Evolutionary conservation across 2,329 filamentous ascomycete species (phyloP).

Genomic region (Phaeosphaeria sp.): DNA sequence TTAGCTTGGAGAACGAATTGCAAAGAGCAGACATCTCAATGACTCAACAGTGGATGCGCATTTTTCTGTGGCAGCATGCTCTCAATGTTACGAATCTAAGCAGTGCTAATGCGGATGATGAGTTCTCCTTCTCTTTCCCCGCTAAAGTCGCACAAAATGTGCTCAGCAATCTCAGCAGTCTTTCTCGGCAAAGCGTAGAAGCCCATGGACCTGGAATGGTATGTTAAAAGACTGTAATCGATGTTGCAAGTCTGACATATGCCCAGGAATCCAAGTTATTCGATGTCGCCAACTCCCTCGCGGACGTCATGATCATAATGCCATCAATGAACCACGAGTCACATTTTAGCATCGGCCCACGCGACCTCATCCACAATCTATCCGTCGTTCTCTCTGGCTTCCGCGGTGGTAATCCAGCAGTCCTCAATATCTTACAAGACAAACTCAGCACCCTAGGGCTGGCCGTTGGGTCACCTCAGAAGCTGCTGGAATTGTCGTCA

Average conservation of each 20-base stretch:
- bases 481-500: slow-evolving; percentile 38
- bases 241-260: not conserved
- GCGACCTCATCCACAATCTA: slow-evolving; percentile 43
- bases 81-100: slow-evolving; percentile 42
- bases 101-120: slow-evolving; percentile 35
- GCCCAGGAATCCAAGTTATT: slow-evolving; percentile 44
- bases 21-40: slow-evolving; percentile 47
- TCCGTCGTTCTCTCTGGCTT: slow-evolving; percentile 38
- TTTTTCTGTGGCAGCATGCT: slow-evolving; percentile 47
- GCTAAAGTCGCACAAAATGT: slow-evolving; percentile 44
- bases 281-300: slow-evolving; percentile 44
- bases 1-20: slow-evolving; percentile 41
- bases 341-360: slow-evolving; percentile 37
- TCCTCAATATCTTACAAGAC: slow-evolving; percentile 41
- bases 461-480: slow-evolving; percentile 35
- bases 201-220: slow-evolving; percentile 47
- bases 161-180: slow-evolving; percentile 34
- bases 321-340: slow-evolving; percentile 41
- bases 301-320: slow-evolving; percentile 47
- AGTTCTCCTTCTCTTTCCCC: slow-evolving; percentile 45
- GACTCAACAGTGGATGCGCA: slow-evolving; percentile 49
- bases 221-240: slow-evolving; percentile 1
- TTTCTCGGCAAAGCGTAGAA: slow-evolving; percentile 42
- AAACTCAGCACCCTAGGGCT: slow-evolving; percentile 39
- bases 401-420: slow-evolving; percentile 42